Percentiles rank a stretch among this genome's conserved stretches.
These are phyloP conservation scores for Castanea mollissima DNA, from an alignment of 306 rosid species.

Conservation along the genomic window DNA sequence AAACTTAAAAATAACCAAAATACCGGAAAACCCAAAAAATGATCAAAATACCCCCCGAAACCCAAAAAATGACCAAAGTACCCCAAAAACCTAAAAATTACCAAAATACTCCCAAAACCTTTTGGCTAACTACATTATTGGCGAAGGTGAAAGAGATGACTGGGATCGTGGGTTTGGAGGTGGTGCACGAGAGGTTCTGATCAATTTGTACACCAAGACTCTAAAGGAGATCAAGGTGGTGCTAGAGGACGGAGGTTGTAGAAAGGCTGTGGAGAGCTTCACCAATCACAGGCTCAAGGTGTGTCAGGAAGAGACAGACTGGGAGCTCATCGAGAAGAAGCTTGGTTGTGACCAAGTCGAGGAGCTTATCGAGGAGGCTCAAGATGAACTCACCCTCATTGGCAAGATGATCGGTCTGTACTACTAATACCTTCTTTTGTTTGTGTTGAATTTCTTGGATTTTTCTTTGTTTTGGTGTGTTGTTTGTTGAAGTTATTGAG, in stretches of 20 bases:
- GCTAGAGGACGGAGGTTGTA: constrained; percentile 83
- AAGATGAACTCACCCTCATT: constrained; percentile 79
- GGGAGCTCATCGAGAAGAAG: constrained; percentile 73
- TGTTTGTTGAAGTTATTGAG: too few species aligned
- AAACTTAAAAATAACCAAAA: too few species aligned
- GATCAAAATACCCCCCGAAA: too few species aligned
- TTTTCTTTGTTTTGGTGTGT: too few species aligned
- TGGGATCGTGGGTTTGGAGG: constrained; percentile 83
- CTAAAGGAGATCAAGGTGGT: constrained; percentile 80
- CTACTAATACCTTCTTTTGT: background rate
- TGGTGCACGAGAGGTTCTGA: constrained; percentile 84
- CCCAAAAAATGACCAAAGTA: too few species aligned
- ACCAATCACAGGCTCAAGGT: constrained; percentile 67
- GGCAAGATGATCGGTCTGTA: constrained; percentile 63
- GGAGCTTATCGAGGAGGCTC: constrained; percentile 94
- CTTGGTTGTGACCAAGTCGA: constrained; percentile 87
- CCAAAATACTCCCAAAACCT: too few species aligned
- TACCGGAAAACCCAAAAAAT: too few species aligned
- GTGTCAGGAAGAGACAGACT: constrained; percentile 71
- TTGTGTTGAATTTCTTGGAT: background rate
- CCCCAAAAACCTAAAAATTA: too few species aligned
- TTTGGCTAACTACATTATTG: constrained; percentile 37
- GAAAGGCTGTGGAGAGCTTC: constrained; percentile 88
- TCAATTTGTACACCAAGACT: constrained; percentile 66
- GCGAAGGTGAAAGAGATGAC: constrained; percentile 83